phyloP scores from a whole-genome alignment of 177 flowering plant species.

The Tripterygium wilfordii region DNA sequence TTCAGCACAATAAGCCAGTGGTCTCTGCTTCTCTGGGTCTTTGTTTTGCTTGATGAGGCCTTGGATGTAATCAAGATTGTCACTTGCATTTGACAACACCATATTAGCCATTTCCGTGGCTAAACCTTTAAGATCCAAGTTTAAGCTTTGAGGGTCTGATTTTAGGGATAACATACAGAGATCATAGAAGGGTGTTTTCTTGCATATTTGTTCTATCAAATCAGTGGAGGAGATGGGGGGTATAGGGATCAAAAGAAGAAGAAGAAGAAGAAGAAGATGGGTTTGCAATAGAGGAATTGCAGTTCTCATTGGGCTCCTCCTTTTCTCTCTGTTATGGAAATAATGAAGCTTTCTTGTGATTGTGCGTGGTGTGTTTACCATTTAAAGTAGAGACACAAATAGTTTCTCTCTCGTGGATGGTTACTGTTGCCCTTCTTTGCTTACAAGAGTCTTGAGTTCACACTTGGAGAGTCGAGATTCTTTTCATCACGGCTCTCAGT shows the following conservation, averaged over 20 bases:
- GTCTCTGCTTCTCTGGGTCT: constrained; percentile 11
- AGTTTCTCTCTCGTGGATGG: too few species aligned
- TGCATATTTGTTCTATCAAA: constrained; percentile 17
- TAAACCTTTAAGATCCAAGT: constrained; percentile 21
- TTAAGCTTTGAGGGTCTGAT: constrained; percentile 16
- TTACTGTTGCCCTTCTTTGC: too few species aligned
- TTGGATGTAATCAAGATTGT: constrained; percentile 11
- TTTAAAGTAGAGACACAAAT: too few species aligned
- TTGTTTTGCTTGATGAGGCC: constrained; percentile 5
- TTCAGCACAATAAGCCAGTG: constrained; percentile 23
- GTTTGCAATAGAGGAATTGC: too few species aligned
- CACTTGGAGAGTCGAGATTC: too few species aligned
- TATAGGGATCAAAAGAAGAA: not conserved
- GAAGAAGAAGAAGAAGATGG: constrained; percentile 4
- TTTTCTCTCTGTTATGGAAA: too few species aligned
- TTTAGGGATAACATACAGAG: constrained; percentile 18
- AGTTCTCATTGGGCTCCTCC: too few species aligned
- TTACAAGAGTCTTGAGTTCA: too few species aligned
- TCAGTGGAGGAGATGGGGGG: not conserved
- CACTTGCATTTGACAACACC: constrained; percentile 14
- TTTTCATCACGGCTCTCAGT: too few species aligned
- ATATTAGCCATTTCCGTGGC: constrained; percentile 22
- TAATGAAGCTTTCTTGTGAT: too few species aligned
- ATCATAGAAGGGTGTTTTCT: too few species aligned
- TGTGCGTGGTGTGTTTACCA: too few species aligned